Evolutionary conservation across 345 rosid species (phyloP).

Genomic region (Citrus sp.): DNA sequence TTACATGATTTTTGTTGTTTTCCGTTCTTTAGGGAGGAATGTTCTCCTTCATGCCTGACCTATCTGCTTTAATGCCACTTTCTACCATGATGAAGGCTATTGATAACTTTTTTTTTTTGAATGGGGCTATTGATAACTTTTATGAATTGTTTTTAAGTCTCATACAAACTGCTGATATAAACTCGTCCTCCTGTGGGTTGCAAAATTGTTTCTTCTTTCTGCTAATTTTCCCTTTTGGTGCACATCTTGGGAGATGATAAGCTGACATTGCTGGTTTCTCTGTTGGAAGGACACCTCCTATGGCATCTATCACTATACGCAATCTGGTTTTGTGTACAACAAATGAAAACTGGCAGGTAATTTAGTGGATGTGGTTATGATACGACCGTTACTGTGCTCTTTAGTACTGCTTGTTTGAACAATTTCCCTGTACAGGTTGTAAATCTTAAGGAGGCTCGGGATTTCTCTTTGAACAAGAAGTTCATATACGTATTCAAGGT

Average conservation of each 20-base stretch:
- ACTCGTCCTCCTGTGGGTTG: background rate
- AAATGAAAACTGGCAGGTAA: conserved; percentile 96
- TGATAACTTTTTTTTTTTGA: background rate
- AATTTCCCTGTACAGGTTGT: conserved; percentile 52
- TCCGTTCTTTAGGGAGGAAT: background rate
- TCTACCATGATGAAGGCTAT: background rate
- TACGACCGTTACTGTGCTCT: conserved; percentile 2
- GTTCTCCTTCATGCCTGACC: background rate
- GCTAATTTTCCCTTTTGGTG: background rate
- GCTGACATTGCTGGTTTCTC: background rate
- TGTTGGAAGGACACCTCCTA: conserved; percentile 77
- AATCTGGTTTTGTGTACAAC: conserved; percentile 82
- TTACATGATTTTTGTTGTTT: background rate
- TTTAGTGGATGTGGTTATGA: background rate
- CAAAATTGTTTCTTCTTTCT: background rate
- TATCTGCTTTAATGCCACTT: background rate
- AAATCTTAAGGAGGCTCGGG: conserved; percentile 97
- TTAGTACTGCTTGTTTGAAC: conserved; percentile 1
- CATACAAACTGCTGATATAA: background rate
- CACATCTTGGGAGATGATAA: background rate
- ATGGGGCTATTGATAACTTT: background rate
- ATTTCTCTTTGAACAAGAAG: conserved; percentile 66
- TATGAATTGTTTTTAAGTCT: background rate
- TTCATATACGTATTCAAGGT: conserved; percentile 95
- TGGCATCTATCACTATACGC: conserved; percentile 89